Conservation (phyloP, 495 filamentous ascomycete genomes). For the Geopyxis carbonaria region DNA sequence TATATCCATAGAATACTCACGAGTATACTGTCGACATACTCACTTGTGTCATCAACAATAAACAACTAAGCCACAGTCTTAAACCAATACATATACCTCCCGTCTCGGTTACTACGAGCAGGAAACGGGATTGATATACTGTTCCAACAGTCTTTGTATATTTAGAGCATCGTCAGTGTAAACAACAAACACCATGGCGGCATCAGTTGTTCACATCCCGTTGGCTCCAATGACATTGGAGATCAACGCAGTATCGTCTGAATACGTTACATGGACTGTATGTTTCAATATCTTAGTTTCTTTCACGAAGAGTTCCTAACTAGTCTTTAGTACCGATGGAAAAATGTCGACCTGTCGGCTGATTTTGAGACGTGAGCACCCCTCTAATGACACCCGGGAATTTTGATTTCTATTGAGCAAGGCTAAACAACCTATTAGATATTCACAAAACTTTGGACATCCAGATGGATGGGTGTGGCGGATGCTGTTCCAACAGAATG, state of each 20-base stretch:
- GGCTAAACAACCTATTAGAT: conserved; percentile 12
- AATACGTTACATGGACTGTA: conserved; percentile 27
- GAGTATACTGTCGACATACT: no score
- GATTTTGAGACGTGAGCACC: conserved; percentile 25
- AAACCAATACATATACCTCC: no score
- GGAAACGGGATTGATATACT: no score
- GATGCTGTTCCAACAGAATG: conserved; percentile 25
- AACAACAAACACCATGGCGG: conserved; percentile 18
- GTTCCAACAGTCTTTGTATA: no score
- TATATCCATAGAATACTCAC: no score
- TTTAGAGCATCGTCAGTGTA: no score
- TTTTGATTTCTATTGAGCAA: neutral
- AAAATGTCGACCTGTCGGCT: conserved; percentile 25
- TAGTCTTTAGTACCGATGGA: conserved; percentile 22
- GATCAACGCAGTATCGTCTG: conserved; percentile 26
- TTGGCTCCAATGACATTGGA: conserved; percentile 27
- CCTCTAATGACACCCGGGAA: neutral
- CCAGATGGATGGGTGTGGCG: conserved; percentile 26
- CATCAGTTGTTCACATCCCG: conserved; percentile 25
- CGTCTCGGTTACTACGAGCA: no score
- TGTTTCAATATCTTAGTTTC: conserved; percentile 6
- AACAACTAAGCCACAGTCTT: no score
- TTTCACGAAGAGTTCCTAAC: neutral
- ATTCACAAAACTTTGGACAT: conserved; percentile 25
- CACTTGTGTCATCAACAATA: no score